These are phyloP conservation scores for Claviceps pusilla DNA, from an alignment of 2,329 filamentous ascomycete species.

Conservation along the genomic window DNA sequence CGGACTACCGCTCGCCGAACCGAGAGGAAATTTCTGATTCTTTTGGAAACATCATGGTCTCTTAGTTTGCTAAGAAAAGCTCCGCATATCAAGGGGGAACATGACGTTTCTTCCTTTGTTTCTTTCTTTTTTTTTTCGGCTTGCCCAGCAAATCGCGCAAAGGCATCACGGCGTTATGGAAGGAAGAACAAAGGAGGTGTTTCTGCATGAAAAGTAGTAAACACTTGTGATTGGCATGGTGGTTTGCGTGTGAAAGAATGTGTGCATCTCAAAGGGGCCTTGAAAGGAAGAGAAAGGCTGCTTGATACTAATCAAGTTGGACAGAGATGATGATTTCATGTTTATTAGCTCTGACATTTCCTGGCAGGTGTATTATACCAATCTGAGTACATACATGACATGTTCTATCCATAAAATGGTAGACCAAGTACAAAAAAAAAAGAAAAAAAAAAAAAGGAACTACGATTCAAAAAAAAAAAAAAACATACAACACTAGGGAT, in stretches of 20 bases:
- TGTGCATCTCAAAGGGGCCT: not conserved
- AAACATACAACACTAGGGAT: conserved; percentile 1
- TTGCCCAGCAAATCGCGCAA: conserved; percentile 4
- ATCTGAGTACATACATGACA: not conserved
- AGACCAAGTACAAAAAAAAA: not conserved
- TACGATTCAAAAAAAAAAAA: not conserved
- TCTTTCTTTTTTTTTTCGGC: not conserved
- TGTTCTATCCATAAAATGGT: not conserved
- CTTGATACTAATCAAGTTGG: not conserved
- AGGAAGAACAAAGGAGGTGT: not conserved
- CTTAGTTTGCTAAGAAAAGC: conserved; percentile 13
- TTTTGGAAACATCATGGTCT: conserved; percentile 43
- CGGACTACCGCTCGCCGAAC: conserved; percentile 26
- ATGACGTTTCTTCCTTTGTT: not conserved
- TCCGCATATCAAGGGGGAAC: not conserved
- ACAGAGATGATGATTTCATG: not conserved
- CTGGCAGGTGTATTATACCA: not conserved
- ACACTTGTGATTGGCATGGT: not conserved
- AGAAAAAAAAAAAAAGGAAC: not conserved
- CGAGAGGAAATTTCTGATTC: conserved; percentile 37
- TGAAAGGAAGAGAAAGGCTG: not conserved
- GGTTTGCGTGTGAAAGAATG: not conserved
- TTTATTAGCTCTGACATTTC: not conserved
- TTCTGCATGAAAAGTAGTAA: not conserved
- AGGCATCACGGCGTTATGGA: conserved; percentile 19